A percentile compares a stretch with the other conserved stretches of the same genome.
These are phyloP conservation scores for Phytophthora hybrid DNA, from an alignment of 352 stramenopile genomes.

Conservation along the genomic window DNA sequence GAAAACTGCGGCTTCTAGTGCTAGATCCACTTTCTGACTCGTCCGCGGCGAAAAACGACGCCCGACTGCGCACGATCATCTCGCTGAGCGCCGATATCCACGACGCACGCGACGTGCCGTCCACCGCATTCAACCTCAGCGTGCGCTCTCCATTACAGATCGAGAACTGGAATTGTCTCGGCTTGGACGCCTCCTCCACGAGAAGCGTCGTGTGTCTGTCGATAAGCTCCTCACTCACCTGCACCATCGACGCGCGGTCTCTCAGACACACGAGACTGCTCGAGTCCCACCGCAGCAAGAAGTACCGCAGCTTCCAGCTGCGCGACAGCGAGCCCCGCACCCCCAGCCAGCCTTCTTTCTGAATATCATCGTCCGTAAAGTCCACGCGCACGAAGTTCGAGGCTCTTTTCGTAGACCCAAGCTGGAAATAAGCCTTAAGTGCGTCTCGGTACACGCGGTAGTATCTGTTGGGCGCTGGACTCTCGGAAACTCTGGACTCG, in stretches of 20 bases:
- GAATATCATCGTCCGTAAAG: constrained; percentile 78
- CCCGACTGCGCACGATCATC: constrained; percentile 80
- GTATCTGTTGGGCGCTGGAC: constrained; percentile 37
- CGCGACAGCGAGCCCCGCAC: constrained; percentile 71
- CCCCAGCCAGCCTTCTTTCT: constrained; percentile 82
- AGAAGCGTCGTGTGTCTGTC: constrained; percentile 79
- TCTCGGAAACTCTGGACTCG: constrained; percentile 11
- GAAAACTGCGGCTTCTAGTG: constrained; percentile 53
- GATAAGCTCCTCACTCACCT: constrained; percentile 74
- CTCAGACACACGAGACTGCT: constrained; percentile 82
- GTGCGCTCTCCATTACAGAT: constrained; percentile 78
- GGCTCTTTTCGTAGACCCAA: constrained; percentile 48
- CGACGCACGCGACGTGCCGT: constrained; percentile 54
- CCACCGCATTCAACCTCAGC: constrained; percentile 77
- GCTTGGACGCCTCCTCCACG: constrained; percentile 67
- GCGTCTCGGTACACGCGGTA: constrained; percentile 80
- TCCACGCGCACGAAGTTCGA: constrained; percentile 64
- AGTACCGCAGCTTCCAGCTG: constrained; percentile 90
- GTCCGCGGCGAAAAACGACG: constrained; percentile 78
- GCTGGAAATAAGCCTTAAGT: constrained; percentile 68
- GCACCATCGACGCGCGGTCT: constrained; percentile 76
- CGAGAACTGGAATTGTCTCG: constrained; percentile 84
- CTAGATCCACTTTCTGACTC: constrained; percentile 69
- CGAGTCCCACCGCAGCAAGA: constrained; percentile 70
- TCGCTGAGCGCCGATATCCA: constrained; percentile 86